Conservation (phyloP, 768 basidiomycete species). For the Termitomyces titanicus region DNA sequence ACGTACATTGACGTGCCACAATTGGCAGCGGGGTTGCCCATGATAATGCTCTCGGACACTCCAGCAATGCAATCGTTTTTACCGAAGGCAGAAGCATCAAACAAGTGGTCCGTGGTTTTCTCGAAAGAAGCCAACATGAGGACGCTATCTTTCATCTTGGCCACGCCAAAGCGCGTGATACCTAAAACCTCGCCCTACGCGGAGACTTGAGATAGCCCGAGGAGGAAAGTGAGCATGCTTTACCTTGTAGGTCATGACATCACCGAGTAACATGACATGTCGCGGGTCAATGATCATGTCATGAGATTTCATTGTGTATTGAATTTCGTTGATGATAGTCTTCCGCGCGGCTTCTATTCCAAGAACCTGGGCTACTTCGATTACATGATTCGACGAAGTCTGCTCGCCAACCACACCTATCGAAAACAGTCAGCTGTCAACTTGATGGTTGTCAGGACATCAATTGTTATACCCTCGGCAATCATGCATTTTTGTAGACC, state of each 20-base stretch:
- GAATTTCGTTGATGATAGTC: conserved; percentile 96
- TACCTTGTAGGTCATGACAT: conserved; percentile 98
- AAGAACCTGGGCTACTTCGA: conserved; percentile 92
- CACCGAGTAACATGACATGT: conserved; percentile 96
- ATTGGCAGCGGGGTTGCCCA: conserved; percentile 94
- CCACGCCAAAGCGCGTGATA: conserved; percentile 97
- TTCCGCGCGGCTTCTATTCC: conserved; percentile 95
- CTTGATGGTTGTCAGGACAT: background rate
- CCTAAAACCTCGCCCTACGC: conserved; percentile 91
- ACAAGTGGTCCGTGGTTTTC: conserved; percentile 98
- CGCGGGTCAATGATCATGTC: conserved; percentile 99
- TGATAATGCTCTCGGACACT: conserved; percentile 99
- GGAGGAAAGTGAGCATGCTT: background rate
- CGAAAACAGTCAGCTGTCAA: background rate
- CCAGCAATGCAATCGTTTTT: conserved; percentile 95
- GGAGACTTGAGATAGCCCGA: conserved; percentile 3
- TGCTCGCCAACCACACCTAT: conserved; percentile 88
- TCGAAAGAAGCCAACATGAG: conserved; percentile 99
- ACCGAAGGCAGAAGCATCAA: conserved; percentile 94
- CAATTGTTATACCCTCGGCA: conserved; percentile 68
- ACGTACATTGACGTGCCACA: conserved; percentile 92
- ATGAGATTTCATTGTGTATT: conserved; percentile 95
- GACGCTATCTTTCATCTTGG: conserved; percentile 99
- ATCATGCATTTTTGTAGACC: conserved; percentile 96
- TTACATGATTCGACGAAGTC: conserved; percentile 95